Conservation (phyloP, 2,329 filamentous ascomycete genomes). For the Neoscytalidium dimidiatum region DNA sequence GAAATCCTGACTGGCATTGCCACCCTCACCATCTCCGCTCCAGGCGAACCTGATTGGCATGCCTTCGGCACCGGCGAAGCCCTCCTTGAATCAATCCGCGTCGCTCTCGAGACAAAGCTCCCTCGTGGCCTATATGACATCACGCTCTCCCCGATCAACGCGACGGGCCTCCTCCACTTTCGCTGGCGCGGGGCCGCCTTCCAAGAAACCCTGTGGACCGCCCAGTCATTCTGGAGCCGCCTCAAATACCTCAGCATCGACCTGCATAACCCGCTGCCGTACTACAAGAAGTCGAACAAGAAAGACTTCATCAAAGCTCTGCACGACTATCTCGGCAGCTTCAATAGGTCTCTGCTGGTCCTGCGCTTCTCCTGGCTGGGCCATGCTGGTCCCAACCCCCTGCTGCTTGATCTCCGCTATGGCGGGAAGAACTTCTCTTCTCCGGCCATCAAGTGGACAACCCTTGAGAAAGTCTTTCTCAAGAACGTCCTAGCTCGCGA, state of each 20-base stretch:
- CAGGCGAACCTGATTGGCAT: slow-evolving; percentile 1
- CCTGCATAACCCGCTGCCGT: slow-evolving; percentile 6
- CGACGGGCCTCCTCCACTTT: background rate
- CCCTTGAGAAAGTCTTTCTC: background rate
- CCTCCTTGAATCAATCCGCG: slow-evolving; percentile 1
- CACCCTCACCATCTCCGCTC: background rate
- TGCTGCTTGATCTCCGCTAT: slow-evolving; percentile 5
- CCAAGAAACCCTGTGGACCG: background rate
- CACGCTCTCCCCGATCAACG: slow-evolving; percentile 10
- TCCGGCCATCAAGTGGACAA: background rate
- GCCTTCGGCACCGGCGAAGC: background rate
- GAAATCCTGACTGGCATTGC: background rate
- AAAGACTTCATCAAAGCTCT: slow-evolving; percentile 13
- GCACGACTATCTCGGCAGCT: slow-evolving; percentile 14
- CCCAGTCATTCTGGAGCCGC: background rate
- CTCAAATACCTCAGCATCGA: background rate
- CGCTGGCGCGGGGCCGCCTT: slow-evolving; percentile 8
- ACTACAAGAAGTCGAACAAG: background rate
- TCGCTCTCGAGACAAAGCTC: background rate
- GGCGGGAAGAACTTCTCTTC: slow-evolving; percentile 5
- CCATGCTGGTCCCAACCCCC: slow-evolving; percentile 2
- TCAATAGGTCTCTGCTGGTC: background rate
- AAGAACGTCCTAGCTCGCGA: background rate
- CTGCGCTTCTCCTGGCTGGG: slow-evolving; percentile 14
- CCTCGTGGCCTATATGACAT: background rate